Conservation (phyloP, 2,329 filamentous ascomycete genomes). For the Canariomyces notabilis region DNA sequence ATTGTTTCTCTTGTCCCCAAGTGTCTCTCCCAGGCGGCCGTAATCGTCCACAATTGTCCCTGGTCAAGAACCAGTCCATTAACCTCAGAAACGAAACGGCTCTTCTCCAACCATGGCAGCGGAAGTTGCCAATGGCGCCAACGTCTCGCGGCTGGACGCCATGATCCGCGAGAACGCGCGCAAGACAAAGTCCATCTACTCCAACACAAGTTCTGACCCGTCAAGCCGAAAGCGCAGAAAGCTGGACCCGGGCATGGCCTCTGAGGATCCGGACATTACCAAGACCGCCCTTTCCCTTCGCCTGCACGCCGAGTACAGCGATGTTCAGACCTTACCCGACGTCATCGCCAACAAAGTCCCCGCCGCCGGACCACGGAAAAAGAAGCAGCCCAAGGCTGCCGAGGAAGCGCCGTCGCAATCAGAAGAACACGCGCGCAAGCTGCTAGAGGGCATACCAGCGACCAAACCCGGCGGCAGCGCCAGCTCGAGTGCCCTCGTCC, state of each 20-base stretch:
- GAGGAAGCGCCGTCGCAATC: conserved; percentile 28
- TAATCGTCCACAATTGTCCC: too few species aligned
- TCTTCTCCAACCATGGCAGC: conserved; percentile 28
- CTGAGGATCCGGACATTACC: conserved; percentile 38
- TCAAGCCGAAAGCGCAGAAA: conserved; percentile 31
- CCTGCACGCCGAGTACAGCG: conserved; percentile 69
- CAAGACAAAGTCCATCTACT: conserved; percentile 37
- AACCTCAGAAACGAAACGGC: too few species aligned
- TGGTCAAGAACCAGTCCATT: too few species aligned
- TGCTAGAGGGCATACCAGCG: conserved; percentile 60
- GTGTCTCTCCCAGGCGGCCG: too few species aligned
- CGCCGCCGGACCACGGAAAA: conserved; percentile 56
- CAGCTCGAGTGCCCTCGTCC: conserved; percentile 35
- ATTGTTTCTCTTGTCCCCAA: too few species aligned
- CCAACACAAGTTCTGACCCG: conserved; percentile 25
- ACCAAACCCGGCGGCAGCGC: conserved; percentile 28
- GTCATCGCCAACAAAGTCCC: conserved; percentile 72
- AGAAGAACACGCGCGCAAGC: conserved; percentile 52
- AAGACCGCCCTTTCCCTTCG: conserved; percentile 48
- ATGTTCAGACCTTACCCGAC: conserved; percentile 71
- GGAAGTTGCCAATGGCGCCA: conserved; percentile 26
- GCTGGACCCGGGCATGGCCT: conserved; percentile 31
- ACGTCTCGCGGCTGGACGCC: conserved; percentile 30
- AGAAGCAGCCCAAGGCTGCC: conserved; percentile 39
- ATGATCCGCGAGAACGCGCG: conserved; percentile 40